These are phyloP conservation scores for Berberis vulgaris DNA, from an alignment of 164 flowering plant species.

Conservation along the genomic window DNA sequence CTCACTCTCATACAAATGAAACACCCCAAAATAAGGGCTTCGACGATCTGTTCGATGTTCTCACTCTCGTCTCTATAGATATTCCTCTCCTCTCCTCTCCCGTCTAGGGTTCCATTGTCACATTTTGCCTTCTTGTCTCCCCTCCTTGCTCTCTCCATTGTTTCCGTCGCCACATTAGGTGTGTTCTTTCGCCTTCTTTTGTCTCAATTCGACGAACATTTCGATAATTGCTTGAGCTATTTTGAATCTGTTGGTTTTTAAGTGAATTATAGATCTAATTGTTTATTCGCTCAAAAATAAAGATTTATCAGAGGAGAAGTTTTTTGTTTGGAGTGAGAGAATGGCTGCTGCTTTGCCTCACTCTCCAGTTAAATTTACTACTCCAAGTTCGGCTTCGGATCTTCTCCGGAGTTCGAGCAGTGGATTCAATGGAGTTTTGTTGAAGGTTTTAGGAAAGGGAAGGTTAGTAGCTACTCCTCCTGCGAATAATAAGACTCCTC, in stretches of 20 bases:
- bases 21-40: not conserved
- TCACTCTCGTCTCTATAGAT: conserved; percentile 4
- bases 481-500: conserved; percentile 15
- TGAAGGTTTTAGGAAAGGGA: conserved; percentile 28
- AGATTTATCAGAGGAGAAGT: not conserved
- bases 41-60: conserved; percentile 24
- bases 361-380: conserved; percentile 27
- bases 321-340: not conserved
- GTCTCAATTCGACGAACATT: not conserved
- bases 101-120: not conserved
- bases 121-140: not conserved
- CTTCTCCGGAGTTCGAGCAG: conserved; percentile 49
- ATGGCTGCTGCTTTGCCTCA: conserved; percentile 30
- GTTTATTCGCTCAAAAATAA: not conserved
- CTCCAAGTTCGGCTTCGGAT: conserved; percentile 52
- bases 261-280: not conserved
- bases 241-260: not conserved
- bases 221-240: too few species aligned
- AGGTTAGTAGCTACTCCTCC: conserved; percentile 12
- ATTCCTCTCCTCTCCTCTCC: not conserved
- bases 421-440: conserved; percentile 36
- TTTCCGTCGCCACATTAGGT: not conserved
- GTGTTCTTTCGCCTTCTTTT: not conserved
- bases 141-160: not conserved
- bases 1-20: not conserved